Percentiles rank a stretch among this genome's conserved stretches.
phyloP scores from a whole-genome alignment of 2,329 filamentous ascomycete genomes.

The Colletotrichum nymphaeae region DNA sequence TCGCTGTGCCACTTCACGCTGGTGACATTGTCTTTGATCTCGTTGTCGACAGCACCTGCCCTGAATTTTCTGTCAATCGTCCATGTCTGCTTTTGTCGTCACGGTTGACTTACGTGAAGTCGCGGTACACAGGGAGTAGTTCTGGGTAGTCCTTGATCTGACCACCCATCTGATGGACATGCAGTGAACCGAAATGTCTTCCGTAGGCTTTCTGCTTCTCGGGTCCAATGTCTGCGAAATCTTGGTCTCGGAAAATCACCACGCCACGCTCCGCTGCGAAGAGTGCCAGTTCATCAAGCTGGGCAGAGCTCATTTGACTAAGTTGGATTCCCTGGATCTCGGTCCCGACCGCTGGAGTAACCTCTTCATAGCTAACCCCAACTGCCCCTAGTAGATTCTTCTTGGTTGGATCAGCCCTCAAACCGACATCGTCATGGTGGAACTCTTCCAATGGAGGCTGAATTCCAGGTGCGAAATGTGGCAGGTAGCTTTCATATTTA shows the following conservation, averaged over 20 bases:
- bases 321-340: conserved; percentile 44
- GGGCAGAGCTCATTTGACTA: conserved; percentile 48
- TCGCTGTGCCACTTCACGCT: neutral
- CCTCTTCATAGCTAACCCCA: neutral
- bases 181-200: neutral
- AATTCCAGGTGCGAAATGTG: neutral
- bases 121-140: neutral
- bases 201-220: neutral
- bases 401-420: neutral
- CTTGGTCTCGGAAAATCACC: conserved; percentile 49
- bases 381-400: neutral
- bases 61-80: neutral
- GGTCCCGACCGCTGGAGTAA: neutral
- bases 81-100: neutral
- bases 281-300: conserved; percentile 54
- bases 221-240: conserved; percentile 39
- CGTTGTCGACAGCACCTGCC: neutral
- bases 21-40: neutral
- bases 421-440: neutral
- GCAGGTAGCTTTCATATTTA: neutral
- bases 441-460: neutral
- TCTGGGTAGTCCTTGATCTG: neutral
- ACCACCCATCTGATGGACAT: neutral
- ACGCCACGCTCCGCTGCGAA: conserved; percentile 53
- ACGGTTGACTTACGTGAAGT: neutral